Base-by-base conservation (phyloP, 805 yeast genomes). In the Metschnikowia peoriensis region DNA sequence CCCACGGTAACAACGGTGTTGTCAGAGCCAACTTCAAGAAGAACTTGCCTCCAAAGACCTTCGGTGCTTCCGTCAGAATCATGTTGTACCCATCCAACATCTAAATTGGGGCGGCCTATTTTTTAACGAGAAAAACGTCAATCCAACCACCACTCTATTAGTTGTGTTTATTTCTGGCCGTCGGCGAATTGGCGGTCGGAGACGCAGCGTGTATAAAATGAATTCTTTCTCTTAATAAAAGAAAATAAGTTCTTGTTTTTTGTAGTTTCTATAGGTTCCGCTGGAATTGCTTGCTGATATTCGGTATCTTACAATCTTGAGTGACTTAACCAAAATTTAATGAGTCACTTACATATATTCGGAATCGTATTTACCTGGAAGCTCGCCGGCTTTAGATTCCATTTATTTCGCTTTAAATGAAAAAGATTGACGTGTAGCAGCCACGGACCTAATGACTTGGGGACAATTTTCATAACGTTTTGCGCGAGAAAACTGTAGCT, bases 61-160 rank as follows among this genome's bases (percentile, higher is more conserved):
- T 94, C 78, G 99, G 99, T 83, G 97, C 99, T 76, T 87, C 97
- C 66, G 98, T 94, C 77, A 89, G 99, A 86, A 86, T 94, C 84
- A 91, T 94, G 96, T 92, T 93, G 81, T 93, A 93, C 89, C 99
- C 99, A 83, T 93, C 98, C 67, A 92, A 88, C 96, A 94, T 93
- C 89, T 93, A 93, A 88, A 68, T 67, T 29, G 49, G 60, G 50
- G 44, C 45, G 52, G 48, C 29, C 32, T 39, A 39, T 22, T 46
- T 39, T 40, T 41, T 49, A 46, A 51, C 53, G 45, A 44, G 47
- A 39, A 41, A 40, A 38, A 47, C 50, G 47, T 42, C 48, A 45
- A 38, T 46, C 49, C 43, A 46, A 38, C 51, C 44, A 47, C 44
- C 55, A 52, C 47, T 49, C 49, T 51, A 53, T 53, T 47, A 53